Base-by-base conservation (phyloP, 1,139 yeast genomes). In the Debaryomyces psychrophilus region DNA sequence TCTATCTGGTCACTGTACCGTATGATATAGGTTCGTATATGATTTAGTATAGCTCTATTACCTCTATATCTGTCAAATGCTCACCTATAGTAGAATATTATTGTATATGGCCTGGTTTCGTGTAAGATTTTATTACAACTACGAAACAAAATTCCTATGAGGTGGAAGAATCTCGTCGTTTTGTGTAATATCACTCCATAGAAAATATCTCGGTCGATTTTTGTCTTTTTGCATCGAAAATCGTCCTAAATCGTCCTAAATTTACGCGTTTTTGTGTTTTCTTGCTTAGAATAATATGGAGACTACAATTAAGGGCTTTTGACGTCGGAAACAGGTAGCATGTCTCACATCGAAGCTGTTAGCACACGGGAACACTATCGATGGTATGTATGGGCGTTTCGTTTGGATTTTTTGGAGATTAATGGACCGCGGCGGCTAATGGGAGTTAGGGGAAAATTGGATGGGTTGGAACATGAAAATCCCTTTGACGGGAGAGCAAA, bases 231-330 rank as follows among this genome's bases (percentile, higher is more conserved):
- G 11, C 28, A 22, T 14, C 27, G 26, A 22, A 35, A 35, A 35
- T 14, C 18, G 28, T 35, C 23, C 12, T 22, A 33, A n/a, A n/a
- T n/a, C n/a, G n/a, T n/a, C n/a, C n/a, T n/a, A n/a, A 8, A 18
- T 15, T 41, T 37, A 43, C 45, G 45, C 45, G 45, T 43, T 37
- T 42, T 43, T 43, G 45, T 43, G 45, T 15, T 33, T 31, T 11
- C 25, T 11, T 18, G 25, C 20, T 33, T 8, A 20, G 22, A 18
- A 20, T 25, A 18, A 33, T 33, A 25, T 33, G 36, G 35, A 33
- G 36, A 25, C 22, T 33, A 18, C 14, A 33, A 33, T 33, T 14
- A 33, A 22, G 36, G 25, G 36, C 12, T 18, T 17, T 18, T 15
- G 36, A 33, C 25, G 25, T 18, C 14, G 23, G 9, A 33, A 33